A percentile compares a stretch with the other conserved stretches of the same genome.
phyloP scores from a whole-genome alignment of 78 protist species.

The Pigoraptor vietnamica region DNA sequence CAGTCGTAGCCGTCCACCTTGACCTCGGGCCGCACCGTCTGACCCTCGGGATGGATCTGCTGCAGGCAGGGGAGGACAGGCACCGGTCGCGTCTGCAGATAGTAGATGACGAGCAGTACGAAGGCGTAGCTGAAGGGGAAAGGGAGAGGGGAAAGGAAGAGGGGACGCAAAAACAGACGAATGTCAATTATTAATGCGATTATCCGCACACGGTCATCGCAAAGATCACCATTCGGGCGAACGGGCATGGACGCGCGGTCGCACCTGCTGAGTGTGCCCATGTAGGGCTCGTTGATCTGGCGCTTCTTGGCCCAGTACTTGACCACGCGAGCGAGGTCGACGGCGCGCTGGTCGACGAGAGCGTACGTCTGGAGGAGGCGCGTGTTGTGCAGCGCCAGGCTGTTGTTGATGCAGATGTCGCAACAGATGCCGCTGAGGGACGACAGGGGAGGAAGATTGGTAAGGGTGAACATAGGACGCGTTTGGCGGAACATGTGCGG shows the following conservation, averaged over 20 bases:
- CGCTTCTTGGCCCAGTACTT: conserved; percentile 51
- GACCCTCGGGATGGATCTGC: background rate
- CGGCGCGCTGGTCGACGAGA: conserved; percentile 10
- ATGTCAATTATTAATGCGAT: no score
- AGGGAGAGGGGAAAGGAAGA: background rate
- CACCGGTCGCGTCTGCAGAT: conserved; percentile 16
- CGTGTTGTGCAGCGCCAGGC: conserved; percentile 32
- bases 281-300: conserved; percentile 42
- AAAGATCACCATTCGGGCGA: no score
- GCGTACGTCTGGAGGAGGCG: conserved; percentile 19
- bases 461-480: background rate
- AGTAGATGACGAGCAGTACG: conserved; percentile 31
- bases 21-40: background rate
- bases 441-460: no score
- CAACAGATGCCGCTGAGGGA: conserved; percentile 12
- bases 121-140: conserved; percentile 34
- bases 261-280: conserved; percentile 38
- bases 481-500: background rate
- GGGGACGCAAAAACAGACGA: no score
- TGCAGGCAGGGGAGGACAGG: conserved; percentile 34
- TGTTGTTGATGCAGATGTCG: conserved; percentile 39
- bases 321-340: conserved; percentile 16
- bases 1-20: background rate
- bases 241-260: no score
- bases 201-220: no score